Evolutionary conservation across 768 basidiomycete species (phyloP), one percentile per base, ranked within the genome.

Genomic region (Boletellus sp.): DNA sequence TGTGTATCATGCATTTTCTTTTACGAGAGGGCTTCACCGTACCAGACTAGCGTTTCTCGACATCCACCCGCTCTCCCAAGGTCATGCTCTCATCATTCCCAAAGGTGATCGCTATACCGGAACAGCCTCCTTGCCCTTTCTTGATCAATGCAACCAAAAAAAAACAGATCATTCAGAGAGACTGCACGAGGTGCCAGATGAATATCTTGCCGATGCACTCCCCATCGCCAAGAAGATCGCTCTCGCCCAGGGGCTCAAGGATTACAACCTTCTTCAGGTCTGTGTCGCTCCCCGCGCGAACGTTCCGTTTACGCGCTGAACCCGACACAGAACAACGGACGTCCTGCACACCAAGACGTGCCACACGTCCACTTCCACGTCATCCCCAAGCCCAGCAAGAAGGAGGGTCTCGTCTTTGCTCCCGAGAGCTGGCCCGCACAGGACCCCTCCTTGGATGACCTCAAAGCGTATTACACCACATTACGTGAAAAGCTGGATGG

Each of bases 301-400:
- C 12, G 0, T 12, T 19, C 23, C 9, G 17, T 9, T 26, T 15
- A 20, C 10, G 3, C 13, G 12, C 7, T 23, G 6, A 20, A 19
- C 17, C 3, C 9, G 3, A 19, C 16, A 26, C 55, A 85, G 83
- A 88, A 87, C 72, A 88, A 88, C 58, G 85, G 86, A 4, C 65
- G 72, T 35, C 69, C 78, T 57, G 86, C 79, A 47, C 84, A 78
- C 62, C 83, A 81, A 71, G 73, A 79, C 45, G 91, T 95, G 23
- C 79, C 84, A 47, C 93, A 95, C 59, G 91, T 93, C 13, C 92
- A 95, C 66, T 93, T 93, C 72, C 93, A 97, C 61, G 77, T 97
- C 58, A 94, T 97, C 53, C 94, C 94, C 3, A 97, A 96, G 66
- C 91, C 89, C 6, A 78, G 83, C 39, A 63, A 78, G 5, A 32